Evolutionary conservation across 2,329 filamentous ascomycete genomes (phyloP).

Genomic region (Apiospora marii): DNA sequence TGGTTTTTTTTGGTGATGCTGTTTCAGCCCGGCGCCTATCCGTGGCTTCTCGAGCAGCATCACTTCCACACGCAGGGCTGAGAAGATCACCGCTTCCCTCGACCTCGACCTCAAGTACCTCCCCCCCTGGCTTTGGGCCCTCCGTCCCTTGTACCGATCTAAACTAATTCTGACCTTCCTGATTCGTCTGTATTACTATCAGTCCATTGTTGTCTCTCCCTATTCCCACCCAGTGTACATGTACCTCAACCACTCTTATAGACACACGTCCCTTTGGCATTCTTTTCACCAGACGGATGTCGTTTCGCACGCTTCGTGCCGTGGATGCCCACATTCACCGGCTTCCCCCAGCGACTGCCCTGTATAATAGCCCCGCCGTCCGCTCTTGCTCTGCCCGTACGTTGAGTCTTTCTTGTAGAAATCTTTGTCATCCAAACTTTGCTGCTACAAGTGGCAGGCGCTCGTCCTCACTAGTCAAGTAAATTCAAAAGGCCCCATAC

Average conservation of each 20-base stretch:
- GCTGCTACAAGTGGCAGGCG: neutral
- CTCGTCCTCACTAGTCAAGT: conserved; percentile 21
- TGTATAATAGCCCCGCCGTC: conserved; percentile 4
- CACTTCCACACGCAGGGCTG: neutral
- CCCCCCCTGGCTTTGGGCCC: neutral
- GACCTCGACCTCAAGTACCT: neutral
- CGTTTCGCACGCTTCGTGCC: conserved; percentile 27
- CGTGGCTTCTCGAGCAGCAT: neutral
- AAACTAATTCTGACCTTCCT: neutral
- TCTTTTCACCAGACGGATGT: conserved; percentile 24
- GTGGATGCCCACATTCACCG: conserved; percentile 26
- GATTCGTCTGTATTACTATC: conserved; percentile 12
- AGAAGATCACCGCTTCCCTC: neutral
- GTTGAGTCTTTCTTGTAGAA: conserved; percentile 6
- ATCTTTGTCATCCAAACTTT: conserved; percentile 21
- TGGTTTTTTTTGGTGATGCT: conserved; percentile 17
- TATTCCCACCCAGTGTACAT: conserved; percentile 1
- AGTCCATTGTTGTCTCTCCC: neutral
- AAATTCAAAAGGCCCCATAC: conserved; percentile 20
- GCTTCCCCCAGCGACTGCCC: conserved; percentile 15
- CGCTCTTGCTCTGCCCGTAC: neutral
- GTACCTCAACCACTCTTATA: neutral
- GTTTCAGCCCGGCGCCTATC: conserved; percentile 20
- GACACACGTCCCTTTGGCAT: conserved; percentile 1
- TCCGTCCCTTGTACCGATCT: neutral